These are phyloP conservation scores for Pyrenophora tritici-repentis DNA, from an alignment of 2,329 filamentous ascomycete genomes.

Conservation along the genomic window DNA sequence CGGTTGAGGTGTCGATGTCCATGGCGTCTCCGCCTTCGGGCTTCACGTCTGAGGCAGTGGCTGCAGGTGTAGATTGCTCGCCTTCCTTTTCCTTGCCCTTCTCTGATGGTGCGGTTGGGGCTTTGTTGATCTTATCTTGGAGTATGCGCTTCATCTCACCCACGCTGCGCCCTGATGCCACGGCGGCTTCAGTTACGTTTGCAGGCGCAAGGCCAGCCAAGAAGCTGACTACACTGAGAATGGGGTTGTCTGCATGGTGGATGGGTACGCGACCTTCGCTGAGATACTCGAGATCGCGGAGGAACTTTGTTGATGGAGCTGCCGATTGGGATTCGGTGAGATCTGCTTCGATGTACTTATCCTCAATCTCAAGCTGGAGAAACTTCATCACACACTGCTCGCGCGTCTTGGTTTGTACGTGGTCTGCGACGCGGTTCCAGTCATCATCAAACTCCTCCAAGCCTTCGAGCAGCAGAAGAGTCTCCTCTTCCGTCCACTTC, in stretches of 20 bases:
- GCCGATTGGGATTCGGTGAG: constrained; percentile 53
- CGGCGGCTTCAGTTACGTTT: constrained; percentile 76
- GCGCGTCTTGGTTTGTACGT: constrained; percentile 86
- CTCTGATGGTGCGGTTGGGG: constrained; percentile 48
- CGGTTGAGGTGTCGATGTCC: constrained; percentile 60
- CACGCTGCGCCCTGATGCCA: constrained; percentile 82
- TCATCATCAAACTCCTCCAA: constrained; percentile 94
- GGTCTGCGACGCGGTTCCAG: constrained; percentile 90
- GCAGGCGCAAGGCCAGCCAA: constrained; percentile 90
- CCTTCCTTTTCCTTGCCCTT: constrained; percentile 67
- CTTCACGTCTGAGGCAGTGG: constrained; percentile 54
- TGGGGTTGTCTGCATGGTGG: constrained; percentile 90
- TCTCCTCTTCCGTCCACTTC: constrained; percentile 89
- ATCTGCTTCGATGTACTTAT: constrained; percentile 90
- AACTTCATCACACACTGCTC: constrained; percentile 98
- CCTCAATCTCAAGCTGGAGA: constrained; percentile 93
- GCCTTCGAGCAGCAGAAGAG: constrained; percentile 85
- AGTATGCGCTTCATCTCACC: constrained; percentile 83
- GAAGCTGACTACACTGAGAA: constrained; percentile 95
- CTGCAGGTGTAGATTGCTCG: constrained; percentile 53
- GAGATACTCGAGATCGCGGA: constrained; percentile 65
- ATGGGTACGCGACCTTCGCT: constrained; percentile 81
- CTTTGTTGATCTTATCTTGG: constrained; percentile 75
- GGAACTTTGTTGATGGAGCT: constrained; percentile 53
- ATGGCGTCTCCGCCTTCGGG: constrained; percentile 62